A percentile compares a stretch with the other conserved stretches of the same genome.
Evolutionary conservation across 192 early-diverging fungal genomes (phyloP).

Genomic region (Coemansia sp.): DNA sequence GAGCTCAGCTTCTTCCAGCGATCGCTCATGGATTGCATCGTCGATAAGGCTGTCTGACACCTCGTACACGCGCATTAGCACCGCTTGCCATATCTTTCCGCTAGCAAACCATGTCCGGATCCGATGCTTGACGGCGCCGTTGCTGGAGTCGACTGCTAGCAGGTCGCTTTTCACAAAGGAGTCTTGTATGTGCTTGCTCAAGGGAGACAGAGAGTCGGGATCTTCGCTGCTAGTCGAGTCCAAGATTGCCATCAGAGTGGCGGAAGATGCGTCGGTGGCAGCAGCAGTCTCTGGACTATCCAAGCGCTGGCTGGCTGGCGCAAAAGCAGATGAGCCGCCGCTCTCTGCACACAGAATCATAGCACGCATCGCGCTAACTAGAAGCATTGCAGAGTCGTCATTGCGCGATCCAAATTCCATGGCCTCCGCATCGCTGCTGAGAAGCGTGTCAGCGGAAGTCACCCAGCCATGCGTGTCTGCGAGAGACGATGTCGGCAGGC

Average conservation of each 20-base stretch:
- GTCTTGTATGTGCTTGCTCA: constrained; percentile 31
- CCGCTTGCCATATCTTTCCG: constrained; percentile 39
- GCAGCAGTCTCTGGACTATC: not conserved
- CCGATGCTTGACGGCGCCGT: constrained; percentile 31
- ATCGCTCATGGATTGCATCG: constrained; percentile 30
- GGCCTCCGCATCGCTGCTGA: not conserved
- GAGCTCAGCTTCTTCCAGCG: constrained; percentile 43
- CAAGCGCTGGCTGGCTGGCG: not conserved
- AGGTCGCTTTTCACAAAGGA: constrained; percentile 37
- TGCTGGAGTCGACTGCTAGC: constrained; percentile 24
- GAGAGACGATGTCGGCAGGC: not conserved
- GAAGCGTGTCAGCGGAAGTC: not conserved
- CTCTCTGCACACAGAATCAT: constrained; percentile 18
- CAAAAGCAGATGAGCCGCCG: constrained; percentile 7
- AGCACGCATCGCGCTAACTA: constrained; percentile 14
- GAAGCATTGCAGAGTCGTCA: not conserved
- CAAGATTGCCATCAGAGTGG: constrained; percentile 5
- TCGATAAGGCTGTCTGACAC: constrained; percentile 34
- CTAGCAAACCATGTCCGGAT: constrained; percentile 33
- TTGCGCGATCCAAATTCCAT: not conserved
- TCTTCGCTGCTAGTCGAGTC: not conserved
- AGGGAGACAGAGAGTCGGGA: constrained; percentile 3
- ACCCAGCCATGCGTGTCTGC: not conserved
- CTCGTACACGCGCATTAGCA: constrained; percentile 46
- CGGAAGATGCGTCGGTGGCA: not conserved